Evolutionary conservation across 768 basidiomycete species (phyloP), one percentile per base, ranked within the genome.

Genomic region (Steccherinum ochraceum): DNA sequence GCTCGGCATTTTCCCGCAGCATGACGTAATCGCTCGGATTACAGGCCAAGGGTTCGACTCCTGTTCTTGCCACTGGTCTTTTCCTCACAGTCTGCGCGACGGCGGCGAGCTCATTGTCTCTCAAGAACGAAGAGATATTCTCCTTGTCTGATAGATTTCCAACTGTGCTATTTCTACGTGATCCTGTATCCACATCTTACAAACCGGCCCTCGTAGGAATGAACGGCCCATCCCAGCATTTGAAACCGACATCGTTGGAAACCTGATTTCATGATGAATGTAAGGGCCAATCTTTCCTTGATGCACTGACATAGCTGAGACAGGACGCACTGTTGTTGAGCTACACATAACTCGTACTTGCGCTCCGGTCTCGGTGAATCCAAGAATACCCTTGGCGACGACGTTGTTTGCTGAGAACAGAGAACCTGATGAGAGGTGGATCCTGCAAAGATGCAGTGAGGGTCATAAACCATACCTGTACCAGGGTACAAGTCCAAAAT

Each of bases 401-500:
- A 84, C 64, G 56, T 79, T 78, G 5, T 63, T 64, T 0, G 77
- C 78, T 79, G n/a, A 43, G 13, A 35, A 42, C 12, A 27, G n/a
- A 35, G 23, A 30, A 23, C 21, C n/a, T n/a, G n/a, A n/a, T n/a
- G n/a, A n/a, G n/a, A n/a, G n/a, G n/a, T n/a, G n/a, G n/a, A n/a
- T n/a, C n/a, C n/a, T n/a, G n/a, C n/a, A n/a, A n/a, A n/a, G n/a
- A n/a, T n/a, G n/a, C n/a, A n/a, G n/a, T n/a, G n/a, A 10, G n/a
- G n/a, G 2, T 10, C 21, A 12, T n/a, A 43, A 43, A 7, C 45
- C 72, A 24, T 47, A 79, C 78, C 73, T 5, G 80, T 82, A n/a
- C 68, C 67, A 2, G 76, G 74, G 52, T 80, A 78, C 20, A 84
- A 62, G 58, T 83, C 81, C 30, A 82, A 72, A 44, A 84, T 81